Conservation (phyloP, 2,329 filamentous ascomycete genomes). For the Coniochaeta ligniaria region DNA sequence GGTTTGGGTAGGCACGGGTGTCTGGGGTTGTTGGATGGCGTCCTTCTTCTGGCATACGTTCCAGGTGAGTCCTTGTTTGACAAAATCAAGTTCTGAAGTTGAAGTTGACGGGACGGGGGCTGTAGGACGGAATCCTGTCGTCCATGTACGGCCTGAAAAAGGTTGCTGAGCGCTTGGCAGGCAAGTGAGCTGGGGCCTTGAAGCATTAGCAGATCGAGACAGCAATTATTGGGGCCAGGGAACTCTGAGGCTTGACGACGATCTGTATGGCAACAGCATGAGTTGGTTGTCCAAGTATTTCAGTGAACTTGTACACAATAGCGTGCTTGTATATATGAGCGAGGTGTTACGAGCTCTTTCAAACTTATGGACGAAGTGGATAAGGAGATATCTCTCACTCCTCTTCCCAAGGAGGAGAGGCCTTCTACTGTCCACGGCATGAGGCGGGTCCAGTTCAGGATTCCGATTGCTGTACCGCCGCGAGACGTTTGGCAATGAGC, state of each 20-base stretch:
- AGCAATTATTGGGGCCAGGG: background rate
- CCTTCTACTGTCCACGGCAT: background rate
- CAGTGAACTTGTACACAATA: background rate
- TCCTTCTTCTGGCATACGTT: background rate
- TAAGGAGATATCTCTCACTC: background rate
- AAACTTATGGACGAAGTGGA: background rate
- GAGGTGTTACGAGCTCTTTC: background rate
- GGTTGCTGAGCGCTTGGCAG: background rate
- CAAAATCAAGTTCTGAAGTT: background rate
- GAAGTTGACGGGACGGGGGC: background rate
- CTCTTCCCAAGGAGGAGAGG: background rate
- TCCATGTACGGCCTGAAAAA: background rate
- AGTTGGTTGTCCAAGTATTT: background rate
- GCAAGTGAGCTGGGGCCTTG: background rate
- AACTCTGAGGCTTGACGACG: background rate
- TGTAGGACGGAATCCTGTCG: background rate
- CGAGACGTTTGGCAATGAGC: background rate
- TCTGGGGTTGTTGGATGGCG: background rate
- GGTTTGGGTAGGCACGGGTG: background rate
- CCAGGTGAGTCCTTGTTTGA: background rate
- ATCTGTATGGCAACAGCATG: background rate
- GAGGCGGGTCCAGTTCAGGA: background rate
- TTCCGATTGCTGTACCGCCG: background rate
- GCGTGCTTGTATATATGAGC: background rate
- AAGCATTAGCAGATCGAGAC: background rate